Evolutionary conservation across 1,284 basidiomycete genomes (phyloP).

Genomic region (Chiua sp.): DNA sequence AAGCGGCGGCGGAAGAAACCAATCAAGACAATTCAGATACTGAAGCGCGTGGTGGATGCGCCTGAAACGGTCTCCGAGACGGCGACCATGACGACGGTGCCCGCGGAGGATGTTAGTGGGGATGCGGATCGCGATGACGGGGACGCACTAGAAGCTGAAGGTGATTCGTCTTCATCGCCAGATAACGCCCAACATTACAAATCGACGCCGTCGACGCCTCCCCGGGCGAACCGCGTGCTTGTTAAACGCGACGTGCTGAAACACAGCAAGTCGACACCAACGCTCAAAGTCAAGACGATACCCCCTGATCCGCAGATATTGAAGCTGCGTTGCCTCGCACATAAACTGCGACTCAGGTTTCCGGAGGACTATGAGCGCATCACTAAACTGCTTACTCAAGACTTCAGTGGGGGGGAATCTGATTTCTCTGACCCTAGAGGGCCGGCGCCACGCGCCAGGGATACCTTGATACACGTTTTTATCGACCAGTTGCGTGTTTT

Average conservation of each 20-base stretch:
- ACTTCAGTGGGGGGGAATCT: slow-evolving; percentile 42
- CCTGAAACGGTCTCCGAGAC: slow-evolving; percentile 30
- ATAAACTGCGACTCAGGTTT: slow-evolving; percentile 61
- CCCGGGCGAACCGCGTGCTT: slow-evolving; percentile 23
- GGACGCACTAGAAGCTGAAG: slow-evolving; percentile 20
- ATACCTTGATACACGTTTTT: slow-evolving; percentile 80
- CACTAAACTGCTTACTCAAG: slow-evolving; percentile 48
- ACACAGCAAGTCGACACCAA: slow-evolving; percentile 52
- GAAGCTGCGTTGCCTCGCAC: slow-evolving; percentile 57
- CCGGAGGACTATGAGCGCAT: slow-evolving; percentile 57
- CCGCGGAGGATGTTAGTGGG: slow-evolving; percentile 28
- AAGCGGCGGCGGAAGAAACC: slow-evolving; percentile 56
- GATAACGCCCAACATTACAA: slow-evolving; percentile 35
- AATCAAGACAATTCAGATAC: slow-evolving; percentile 31
- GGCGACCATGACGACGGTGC: slow-evolving; percentile 13
- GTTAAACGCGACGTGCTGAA: slow-evolving; percentile 36
- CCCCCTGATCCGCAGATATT: slow-evolving; percentile 56
- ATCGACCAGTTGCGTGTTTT: slow-evolving; percentile 76
- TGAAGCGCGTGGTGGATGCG: slow-evolving; percentile 26
- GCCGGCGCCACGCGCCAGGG: slow-evolving; percentile 50
- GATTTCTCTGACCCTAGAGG: slow-evolving; percentile 51
- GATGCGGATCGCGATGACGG: slow-evolving; percentile 34
- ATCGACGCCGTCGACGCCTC: slow-evolving; percentile 45
- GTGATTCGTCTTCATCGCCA: slow-evolving; percentile 42
- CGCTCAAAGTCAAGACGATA: slow-evolving; percentile 40